Base-by-base conservation (phyloP, 371 early-diverging fungal genomes). In the Mortierella sp. region DNA sequence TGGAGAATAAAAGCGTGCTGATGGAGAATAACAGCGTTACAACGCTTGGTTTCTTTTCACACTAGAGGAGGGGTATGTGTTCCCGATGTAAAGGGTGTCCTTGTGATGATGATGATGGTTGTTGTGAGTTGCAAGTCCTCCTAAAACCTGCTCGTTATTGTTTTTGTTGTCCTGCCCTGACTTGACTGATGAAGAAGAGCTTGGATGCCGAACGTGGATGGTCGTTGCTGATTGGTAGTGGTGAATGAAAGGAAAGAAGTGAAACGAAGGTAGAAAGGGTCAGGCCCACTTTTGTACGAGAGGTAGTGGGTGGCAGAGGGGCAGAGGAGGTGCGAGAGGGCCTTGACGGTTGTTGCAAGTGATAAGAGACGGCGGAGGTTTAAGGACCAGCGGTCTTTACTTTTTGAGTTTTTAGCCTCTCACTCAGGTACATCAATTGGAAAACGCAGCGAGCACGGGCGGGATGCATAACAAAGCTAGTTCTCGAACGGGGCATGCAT, bases 221-320 rank as follows among this genome's bases (percentile, higher is more conserved):
- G 61, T 59, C 40, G 74, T 67, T 46, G 51, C 50, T 72, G 55
- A 24, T 51, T 46, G 21, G 8, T 51, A n/a, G n/a, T n/a, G n/a
- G n/a, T n/a, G n/a, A n/a, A n/a, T n/a, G 46, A 10, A 57, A 44
- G 55, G 37, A 37, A n/a, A 55, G 34, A 73, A 16, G 55, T 6
- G 44, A 24, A 73, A 24, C 40, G 34, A 73, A 34, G 43, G 55
- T 59, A 46, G 34, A 13, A 48, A n/a, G n/a, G n/a, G n/a, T n/a
- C n/a, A n/a, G n/a, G n/a, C n/a, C n/a, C n/a, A n/a, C n/a, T n/a
- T n/a, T n/a, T n/a, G n/a, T n/a, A n/a, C n/a, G n/a, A n/a, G n/a
- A n/a, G n/a, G n/a, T n/a, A n/a, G n/a, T n/a, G n/a, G n/a, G n/a
- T n/a, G n/a, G n/a, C n/a, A n/a, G n/a, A n/a, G n/a, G n/a, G n/a